Percentiles rank a stretch among this genome's conserved stretches.
These are phyloP conservation scores for Penicillium egyptiacum DNA, from an alignment of 495 filamentous ascomycete species.

Conservation along the genomic window DNA sequence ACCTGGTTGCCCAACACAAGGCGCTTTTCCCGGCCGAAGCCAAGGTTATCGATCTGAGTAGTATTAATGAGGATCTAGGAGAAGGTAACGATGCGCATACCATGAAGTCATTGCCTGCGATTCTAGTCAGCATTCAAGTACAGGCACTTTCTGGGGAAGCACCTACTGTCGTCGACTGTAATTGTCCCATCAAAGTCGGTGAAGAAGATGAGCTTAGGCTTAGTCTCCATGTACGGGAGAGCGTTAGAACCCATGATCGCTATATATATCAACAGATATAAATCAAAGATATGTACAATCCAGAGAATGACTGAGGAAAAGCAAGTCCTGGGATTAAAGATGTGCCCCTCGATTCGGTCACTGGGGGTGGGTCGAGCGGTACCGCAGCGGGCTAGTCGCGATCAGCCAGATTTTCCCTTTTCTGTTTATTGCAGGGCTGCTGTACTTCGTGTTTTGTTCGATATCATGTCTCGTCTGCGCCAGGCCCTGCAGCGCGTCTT, in stretches of 20 bases:
- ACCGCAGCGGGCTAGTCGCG: conserved; percentile 18
- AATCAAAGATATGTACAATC: conserved; percentile 8
- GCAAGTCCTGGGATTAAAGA: conserved; percentile 4
- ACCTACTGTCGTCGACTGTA: conserved; percentile 77
- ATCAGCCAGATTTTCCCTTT: conserved; percentile 19
- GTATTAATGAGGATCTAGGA: conserved; percentile 14
- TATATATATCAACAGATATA: conserved; percentile 8
- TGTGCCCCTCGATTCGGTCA: conserved; percentile 21
- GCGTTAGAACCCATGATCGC: conserved; percentile 36
- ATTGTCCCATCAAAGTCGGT: conserved; percentile 98
- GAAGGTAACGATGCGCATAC: conserved; percentile 34
- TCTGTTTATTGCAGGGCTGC: conserved; percentile 3
- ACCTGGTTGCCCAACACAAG: conserved; percentile 67
- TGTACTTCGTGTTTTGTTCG: conserved; percentile 1
- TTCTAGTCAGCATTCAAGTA: conserved; percentile 22
- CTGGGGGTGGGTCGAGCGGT: conserved; percentile 14
- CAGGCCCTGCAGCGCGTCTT: conserved; percentile 38
- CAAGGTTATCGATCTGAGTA: conserved; percentile 80
- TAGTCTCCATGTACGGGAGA: conserved; percentile 56
- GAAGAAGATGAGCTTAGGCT: conserved; percentile 90
- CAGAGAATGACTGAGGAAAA: conserved; percentile 8
- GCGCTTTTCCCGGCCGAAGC: conserved; percentile 69
- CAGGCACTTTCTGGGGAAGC: not conserved
- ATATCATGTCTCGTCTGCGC: conserved; percentile 41
- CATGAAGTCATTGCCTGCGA: conserved; percentile 81